Base-by-base conservation (phyloP, 495 filamentous ascomycete genomes). In the Aspergillus mulundensis region DNA sequence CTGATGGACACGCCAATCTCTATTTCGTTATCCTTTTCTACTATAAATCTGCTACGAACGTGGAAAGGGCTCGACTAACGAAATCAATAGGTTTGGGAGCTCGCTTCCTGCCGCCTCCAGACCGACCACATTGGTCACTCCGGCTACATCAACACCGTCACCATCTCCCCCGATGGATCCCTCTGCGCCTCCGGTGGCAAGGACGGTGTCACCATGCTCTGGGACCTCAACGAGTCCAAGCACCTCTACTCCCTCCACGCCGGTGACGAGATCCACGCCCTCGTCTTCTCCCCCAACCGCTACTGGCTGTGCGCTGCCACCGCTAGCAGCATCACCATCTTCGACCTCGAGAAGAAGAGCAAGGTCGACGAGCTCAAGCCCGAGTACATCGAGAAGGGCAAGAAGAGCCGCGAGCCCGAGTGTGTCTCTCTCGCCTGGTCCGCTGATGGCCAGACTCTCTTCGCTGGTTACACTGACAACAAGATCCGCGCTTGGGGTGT, bases 341-440 rank as follows among this genome's bases (percentile, higher is more conserved):
- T 99, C 80, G 94, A 99, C 74, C 85, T 99, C 65, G 94, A 99
- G 90, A 99, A 99, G 92, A 97, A 99, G 90, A 93, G 87, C 86
- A 97, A 97, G 87, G 94, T 99, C 62, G 94, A 99, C 67, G 94
- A 97, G 85, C 84, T 99, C 75, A 97, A 95, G 89, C 95, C 95
- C 61, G 95, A 98, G 70, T 97, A 95, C 81, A 83, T 90, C 60
- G 84, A 91, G 68, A 87, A 91, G 71, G 91, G 94, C 79, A 96
- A 96, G 91, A 97, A 97, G 91, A 89, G 84, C 84, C 82, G 92
- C 74, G 94, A 97, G 79, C 95, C 95, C 61, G 94, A 99, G 88
- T 97, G 93, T 80, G 86, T 99, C 61, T 87, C 81, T 72, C 81
- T 99, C 76, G 95, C 94, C 70, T 99, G 94, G 94, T 88, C 83